Percentiles rank a stretch among this genome's conserved stretches.
Evolutionary conservation across 75 land plant genomes (phyloP).

Genomic region (Pseudotsuga menziesii): DNA sequence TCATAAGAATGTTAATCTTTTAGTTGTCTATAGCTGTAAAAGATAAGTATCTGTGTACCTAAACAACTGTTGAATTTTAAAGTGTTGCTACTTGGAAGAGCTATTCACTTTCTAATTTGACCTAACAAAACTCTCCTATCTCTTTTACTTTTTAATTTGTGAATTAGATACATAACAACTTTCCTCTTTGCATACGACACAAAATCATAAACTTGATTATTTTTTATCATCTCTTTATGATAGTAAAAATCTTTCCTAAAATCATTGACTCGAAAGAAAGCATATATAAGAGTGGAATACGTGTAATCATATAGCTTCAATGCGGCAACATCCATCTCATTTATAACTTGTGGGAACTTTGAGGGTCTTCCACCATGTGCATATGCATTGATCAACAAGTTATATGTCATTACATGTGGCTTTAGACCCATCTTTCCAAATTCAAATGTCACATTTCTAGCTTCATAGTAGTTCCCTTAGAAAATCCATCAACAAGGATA

Average conservation of each 20-base stretch:
- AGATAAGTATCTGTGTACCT: too few relatives aligned
- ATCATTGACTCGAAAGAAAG: slow-evolving; percentile 76
- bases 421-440: slow-evolving; percentile 54
- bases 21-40: too few relatives aligned
- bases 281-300: slow-evolving; percentile 78
- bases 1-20: too few relatives aligned
- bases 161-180: slow-evolving; percentile 50
- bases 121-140: slow-evolving; percentile 52
- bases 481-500: slow-evolving; percentile 77
- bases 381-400: slow-evolving; percentile 87
- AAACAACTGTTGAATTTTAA: too few relatives aligned
- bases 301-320: slow-evolving; percentile 72
- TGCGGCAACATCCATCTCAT: slow-evolving; percentile 66
- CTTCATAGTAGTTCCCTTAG: slow-evolving; percentile 68
- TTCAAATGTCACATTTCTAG: slow-evolving; percentile 73
- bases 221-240: slow-evolving; percentile 68
- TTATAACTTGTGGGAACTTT: slow-evolving; percentile 55
- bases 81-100: slow-evolving; percentile 29
- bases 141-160: slow-evolving; percentile 37
- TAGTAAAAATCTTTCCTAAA: slow-evolving; percentile 63
- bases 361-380: slow-evolving; percentile 67
- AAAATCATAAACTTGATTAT: slow-evolving; percentile 52
- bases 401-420: slow-evolving; percentile 78
- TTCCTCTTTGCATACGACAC: slow-evolving; percentile 67
- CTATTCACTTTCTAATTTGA: slow-evolving; percentile 44